Percentiles rank a stretch among this genome's conserved stretches.
Conservation (phyloP, 495 filamentous ascomycete genomes). For the Recurvomyces mirabilis region DNA sequence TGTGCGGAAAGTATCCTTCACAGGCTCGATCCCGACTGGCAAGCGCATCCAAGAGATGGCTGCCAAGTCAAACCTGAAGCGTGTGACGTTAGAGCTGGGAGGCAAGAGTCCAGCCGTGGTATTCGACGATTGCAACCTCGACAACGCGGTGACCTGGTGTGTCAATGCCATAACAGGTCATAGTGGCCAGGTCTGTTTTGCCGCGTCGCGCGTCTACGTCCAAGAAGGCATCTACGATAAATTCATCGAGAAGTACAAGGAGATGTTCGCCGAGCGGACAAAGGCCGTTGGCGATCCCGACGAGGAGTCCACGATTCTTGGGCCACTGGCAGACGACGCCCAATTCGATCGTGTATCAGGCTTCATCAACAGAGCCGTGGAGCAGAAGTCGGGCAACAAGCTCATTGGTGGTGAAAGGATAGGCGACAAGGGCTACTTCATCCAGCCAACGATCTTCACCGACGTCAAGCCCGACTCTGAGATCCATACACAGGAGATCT, state of each 20-base stretch:
- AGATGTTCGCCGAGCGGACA: constrained; percentile 24
- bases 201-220: constrained; percentile 42
- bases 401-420: constrained; percentile 22
- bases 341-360: constrained; percentile 27
- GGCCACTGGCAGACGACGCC: constrained; percentile 26
- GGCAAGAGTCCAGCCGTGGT: constrained; percentile 31
- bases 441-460: constrained; percentile 38
- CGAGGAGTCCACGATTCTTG: constrained; percentile 17
- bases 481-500: constrained; percentile 41
- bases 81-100: constrained; percentile 31
- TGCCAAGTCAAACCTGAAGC: constrained; percentile 31
- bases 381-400: constrained; percentile 22
- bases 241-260: constrained; percentile 35
- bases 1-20: constrained; percentile 28
- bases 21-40: constrained; percentile 24
- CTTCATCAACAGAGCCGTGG: constrained; percentile 19
- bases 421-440: constrained; percentile 32
- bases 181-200: constrained; percentile 45
- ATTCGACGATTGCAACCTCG: constrained; percentile 36
- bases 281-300: constrained; percentile 27
- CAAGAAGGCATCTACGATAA: constrained; percentile 45
- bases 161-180: constrained; percentile 38
- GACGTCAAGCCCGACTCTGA: constrained; percentile 29
- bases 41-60: constrained; percentile 25
- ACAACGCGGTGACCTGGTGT: constrained; percentile 25